Conservation (phyloP, 2,329 filamentous ascomycete genomes). For the Aspergillus brunneoviolaceus region DNA sequence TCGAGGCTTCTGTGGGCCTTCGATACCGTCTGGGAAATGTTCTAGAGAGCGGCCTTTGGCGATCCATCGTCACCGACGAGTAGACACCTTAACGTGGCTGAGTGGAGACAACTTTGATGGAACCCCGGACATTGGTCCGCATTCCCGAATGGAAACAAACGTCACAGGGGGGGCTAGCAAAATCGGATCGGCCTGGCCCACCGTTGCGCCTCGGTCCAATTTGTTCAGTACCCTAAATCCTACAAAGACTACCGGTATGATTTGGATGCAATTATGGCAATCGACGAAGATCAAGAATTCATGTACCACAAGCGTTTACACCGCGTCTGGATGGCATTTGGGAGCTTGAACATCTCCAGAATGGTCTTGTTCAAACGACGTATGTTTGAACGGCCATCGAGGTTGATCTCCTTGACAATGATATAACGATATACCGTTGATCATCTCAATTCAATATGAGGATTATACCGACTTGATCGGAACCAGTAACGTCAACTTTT, state of each 20-base stretch:
- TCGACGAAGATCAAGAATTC: neutral
- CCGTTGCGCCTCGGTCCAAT: constrained; percentile 11
- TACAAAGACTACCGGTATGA: neutral
- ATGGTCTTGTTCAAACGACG: neutral
- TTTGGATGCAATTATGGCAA: neutral
- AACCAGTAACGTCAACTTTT: neutral
- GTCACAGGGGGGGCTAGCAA: constrained; percentile 20
- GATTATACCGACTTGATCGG: neutral
- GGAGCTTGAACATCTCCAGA: neutral
- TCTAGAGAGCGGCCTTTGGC: constrained; percentile 10
- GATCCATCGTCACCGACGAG: constrained; percentile 13
- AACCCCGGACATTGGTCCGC: constrained; percentile 22
- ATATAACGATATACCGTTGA: neutral
- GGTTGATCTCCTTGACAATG: neutral
- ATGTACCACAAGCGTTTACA: neutral
- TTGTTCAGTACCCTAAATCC: constrained; percentile 9
- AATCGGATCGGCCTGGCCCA: constrained; percentile 15
- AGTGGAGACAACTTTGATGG: constrained; percentile 23
- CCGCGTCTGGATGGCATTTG: neutral
- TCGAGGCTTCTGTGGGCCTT: constrained; percentile 22
- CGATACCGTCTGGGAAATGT: constrained; percentile 17
- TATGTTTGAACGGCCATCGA: neutral
- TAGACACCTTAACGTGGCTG: constrained; percentile 18
- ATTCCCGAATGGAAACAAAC: constrained; percentile 23
- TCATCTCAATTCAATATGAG: neutral